These are phyloP conservation scores for Penicillium samsonianum DNA, from an alignment of 495 filamentous ascomycete species.

Conservation along the genomic window DNA sequence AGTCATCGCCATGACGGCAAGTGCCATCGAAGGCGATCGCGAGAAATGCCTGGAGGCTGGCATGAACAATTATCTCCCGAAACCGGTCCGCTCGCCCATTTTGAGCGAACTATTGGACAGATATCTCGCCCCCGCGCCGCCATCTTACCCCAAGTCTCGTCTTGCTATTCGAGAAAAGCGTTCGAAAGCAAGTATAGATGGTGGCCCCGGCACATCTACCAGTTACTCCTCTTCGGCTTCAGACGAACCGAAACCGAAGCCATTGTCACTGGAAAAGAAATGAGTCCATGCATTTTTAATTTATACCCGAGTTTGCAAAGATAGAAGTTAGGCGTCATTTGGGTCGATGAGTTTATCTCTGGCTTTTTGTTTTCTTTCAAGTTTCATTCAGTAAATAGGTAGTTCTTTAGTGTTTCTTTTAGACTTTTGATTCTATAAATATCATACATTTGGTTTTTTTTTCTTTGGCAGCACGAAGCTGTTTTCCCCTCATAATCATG, in stretches of 20 bases:
- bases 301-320: conserved; percentile 27
- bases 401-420: conserved; percentile 2
- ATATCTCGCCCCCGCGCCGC: conserved; percentile 60
- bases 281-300: conserved; percentile 22
- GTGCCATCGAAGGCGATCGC: conserved; percentile 85
- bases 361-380: conserved; percentile 7
- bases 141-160: conserved; percentile 42
- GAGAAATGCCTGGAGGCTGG: conserved; percentile 90
- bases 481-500: neutral
- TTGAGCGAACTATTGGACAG: conserved; percentile 74
- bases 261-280: conserved; percentile 17
- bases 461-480: neutral
- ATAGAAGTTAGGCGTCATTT: conserved; percentile 28
- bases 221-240: conserved; percentile 41
- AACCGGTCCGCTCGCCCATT: conserved; percentile 76
- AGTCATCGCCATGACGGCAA: conserved; percentile 92
- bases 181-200: conserved; percentile 34
- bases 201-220: conserved; percentile 37
- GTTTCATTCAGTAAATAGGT: conserved; percentile 8
- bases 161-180: conserved; percentile 38
- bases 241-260: conserved; percentile 34
- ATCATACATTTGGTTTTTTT: neutral
- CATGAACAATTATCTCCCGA: conserved; percentile 95
- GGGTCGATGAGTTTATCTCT: conserved; percentile 3
- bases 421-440: neutral